Base-by-base conservation (phyloP, 305 asterid species). In the Withania somnifera region DNA sequence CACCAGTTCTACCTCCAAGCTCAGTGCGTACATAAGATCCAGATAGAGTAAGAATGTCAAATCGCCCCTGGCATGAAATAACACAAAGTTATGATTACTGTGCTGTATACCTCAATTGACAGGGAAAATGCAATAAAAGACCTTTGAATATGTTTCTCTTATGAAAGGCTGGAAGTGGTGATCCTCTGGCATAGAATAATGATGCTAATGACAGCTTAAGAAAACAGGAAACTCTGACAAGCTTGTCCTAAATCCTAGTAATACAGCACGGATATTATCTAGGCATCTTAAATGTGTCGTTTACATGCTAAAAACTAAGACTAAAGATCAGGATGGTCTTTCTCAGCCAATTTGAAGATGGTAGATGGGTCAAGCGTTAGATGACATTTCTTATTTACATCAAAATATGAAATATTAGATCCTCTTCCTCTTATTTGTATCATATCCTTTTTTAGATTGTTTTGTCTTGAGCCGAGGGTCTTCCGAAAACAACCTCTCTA, bases 1-100 rank as follows among this genome's bases (percentile, higher is more conserved):
- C 93, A 34, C 94, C 93, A 6, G 89, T 85, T 87, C 86, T 88
- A 32, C 88, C 91, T 51, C 94, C 94, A 83, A 9, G 81, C 61
- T 88, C 93, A 81, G 90, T 88, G 69, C 86, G 88, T 11, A 90
- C 88, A 82, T 84, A 91, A 52, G 94, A 91, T 85, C 93, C 94
- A 84, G 87, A 83, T n/a, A 91, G 88, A 51, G 92, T 87, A 67
- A 89, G 89, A 85, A 91, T 90, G 86, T 90, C 91, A 82, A 88
- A 91, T 52, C 86, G 90, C 75, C 94, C 94, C 94, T 91, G 87
- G 64, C 60, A 73, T 24, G 79, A 26, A 2, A 1, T 73, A 73
- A 50, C 9, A 47, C 61, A 80, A 79, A 79, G 50, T 64, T 63
- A 42, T 79, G 78, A 77, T 24, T 47, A 30, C 75, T 45, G 82